Evolutionary conservation across 192 early-diverging fungal species (phyloP), one percentile per base, ranked within the genome.

Genomic region (Haplosporangium gracile): DNA sequence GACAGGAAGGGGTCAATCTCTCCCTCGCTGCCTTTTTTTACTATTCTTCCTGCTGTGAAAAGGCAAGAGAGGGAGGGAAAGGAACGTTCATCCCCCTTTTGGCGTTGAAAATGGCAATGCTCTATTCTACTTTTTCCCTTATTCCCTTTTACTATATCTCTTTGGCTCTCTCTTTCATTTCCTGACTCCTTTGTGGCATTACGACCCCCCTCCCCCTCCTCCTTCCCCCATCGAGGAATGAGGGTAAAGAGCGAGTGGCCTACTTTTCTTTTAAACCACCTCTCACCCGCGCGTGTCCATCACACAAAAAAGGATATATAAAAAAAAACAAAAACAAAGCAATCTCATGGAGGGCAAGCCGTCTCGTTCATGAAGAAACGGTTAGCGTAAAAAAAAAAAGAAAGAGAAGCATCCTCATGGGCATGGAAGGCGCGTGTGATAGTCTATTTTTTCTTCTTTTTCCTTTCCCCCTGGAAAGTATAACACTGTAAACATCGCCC

Each of bases 261-360:
- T 65, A 29, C 26, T 26, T 57, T 32, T 65, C 60, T 18, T 26
- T 32, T 2, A n/a, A 65, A 65, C 60, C 60, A 65, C 60, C 60
- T 65, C 18, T 20, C 49, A 15, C 60, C 29, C 60, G 10, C 60
- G 55, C 60, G 11, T 65, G 2, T 32, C 29, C 26, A 15, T 32
- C 60, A 4, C 29, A 65, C 60, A 32, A 65, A 63, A 60, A 65
- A 65, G 60, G 60, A 32, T 65, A 65, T 65, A 65, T 65, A 57
- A 24, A 57, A 24, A 51, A 51, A 57, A 74, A 11, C 20, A 57
- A 22, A 36, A 36, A n/a, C n/a, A 51, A 13, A 18, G 29, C 11
- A 42, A 45, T 29, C 29, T 65, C 60, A 32, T 65, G 13, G 18
- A 5, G 18, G 49, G 49, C 5, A 65, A 4, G 29, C 13, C 29